Conservation (phyloP, 768 basidiomycete genomes). For the Boletus rubescentipes region DNA sequence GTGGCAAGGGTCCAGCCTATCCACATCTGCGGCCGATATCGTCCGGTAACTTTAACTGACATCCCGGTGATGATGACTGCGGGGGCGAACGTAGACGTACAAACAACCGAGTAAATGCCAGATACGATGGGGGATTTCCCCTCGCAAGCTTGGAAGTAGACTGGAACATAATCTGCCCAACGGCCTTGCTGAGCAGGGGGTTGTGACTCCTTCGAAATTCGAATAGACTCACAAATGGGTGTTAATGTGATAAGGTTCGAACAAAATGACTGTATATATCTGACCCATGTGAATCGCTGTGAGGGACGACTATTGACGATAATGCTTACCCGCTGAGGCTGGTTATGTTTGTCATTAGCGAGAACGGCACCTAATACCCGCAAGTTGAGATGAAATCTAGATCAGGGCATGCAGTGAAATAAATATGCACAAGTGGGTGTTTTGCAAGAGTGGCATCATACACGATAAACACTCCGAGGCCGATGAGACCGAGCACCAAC, state of each 20-base stretch:
- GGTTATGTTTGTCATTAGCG: background rate
- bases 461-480: slow-evolving; percentile 37
- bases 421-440: slow-evolving; percentile 30
- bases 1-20: slow-evolving; percentile 34
- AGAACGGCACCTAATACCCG: slow-evolving; percentile 12
- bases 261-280: slow-evolving; percentile 28
- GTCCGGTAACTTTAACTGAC: slow-evolving; percentile 24
- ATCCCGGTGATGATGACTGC: slow-evolving; percentile 33
- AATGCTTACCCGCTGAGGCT: background rate
- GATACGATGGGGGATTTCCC: slow-evolving; percentile 33
- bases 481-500: slow-evolving; percentile 42
- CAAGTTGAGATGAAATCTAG: background rate
- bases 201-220: background rate
- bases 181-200: background rate
- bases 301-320: too few species aligned
- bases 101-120: slow-evolving; percentile 21
- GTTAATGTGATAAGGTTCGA: slow-evolving; percentile 3
- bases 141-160: slow-evolving; percentile 45
- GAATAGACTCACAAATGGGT: slow-evolving; percentile 21
- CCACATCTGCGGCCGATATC: slow-evolving; percentile 36
- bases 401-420: background rate
- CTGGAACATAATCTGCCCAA: slow-evolving; percentile 23
- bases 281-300: background rate
- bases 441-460: slow-evolving; percentile 37
- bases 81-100: slow-evolving; percentile 32